Evolutionary conservation across 768 basidiomycete species (phyloP), one percentile per base, ranked within the genome.

Genomic region (Termitomyces sp.): DNA sequence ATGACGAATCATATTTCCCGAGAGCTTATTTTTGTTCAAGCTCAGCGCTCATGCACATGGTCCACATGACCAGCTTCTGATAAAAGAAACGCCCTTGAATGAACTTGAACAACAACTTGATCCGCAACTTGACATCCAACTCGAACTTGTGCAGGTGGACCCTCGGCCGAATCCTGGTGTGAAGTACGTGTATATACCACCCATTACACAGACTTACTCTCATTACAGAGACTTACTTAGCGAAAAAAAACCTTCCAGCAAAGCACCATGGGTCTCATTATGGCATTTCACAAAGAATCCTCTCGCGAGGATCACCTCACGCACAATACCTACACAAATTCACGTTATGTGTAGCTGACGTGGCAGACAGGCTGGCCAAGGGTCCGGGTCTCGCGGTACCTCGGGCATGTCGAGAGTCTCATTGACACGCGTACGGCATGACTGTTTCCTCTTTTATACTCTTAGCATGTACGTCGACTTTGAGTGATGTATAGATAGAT

Each of bases 381-480:
- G 31, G 32, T 29, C 36, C 34, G 20, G 17, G 25, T 2, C 12
- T 34, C 14, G 17, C 5, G 36, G 5, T 32, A 20, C 11, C 31
- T 56, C 31, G 17, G 54, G 40, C 31, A 43, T 34, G 29, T 55
- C 40, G 54, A 43, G 50, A 15, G 25, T 17, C 37, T 25, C 32
- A 14, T 52, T 29, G 51, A 53, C 59, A 60, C 20, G 51, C 43
- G 51, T 53, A 60, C 59, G 42, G 55, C 46, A 60, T n/a, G 53
- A 38, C 25, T 25, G 25, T 46, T 55, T 53, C 37, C 14, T 60
- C 20, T 7, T 42, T 50, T 45, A 12, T 5, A 11, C 31, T 54
- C 15, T 42, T 25, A 25, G 25, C 25, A 51, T 51, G 50, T 2
- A 50, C 37, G 29, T 59, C 42, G 51, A 45, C 43, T 46, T 53